phyloP scores from a whole-genome alignment of 1,284 basidiomycete genomes.

The Marasmius tenuissimus region DNA sequence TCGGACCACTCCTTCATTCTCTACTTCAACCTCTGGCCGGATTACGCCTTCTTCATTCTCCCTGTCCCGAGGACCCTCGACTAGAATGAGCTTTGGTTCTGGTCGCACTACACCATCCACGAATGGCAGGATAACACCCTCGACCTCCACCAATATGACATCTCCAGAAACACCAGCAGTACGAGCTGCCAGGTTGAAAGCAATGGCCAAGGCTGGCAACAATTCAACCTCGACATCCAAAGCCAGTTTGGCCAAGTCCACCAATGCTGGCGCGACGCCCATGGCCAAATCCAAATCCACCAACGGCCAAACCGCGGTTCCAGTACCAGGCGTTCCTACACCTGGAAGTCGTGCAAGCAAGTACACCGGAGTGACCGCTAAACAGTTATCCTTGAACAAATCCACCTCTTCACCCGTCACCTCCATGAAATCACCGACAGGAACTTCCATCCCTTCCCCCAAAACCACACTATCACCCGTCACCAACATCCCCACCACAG shows the following conservation, averaged over 20 bases:
- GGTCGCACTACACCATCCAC: slow-evolving; percentile 39
- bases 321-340: slow-evolving; percentile 33
- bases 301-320: slow-evolving; percentile 37
- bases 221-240: background rate
- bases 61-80: slow-evolving; percentile 38
- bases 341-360: slow-evolving; percentile 83
- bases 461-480: slow-evolving; percentile 34
- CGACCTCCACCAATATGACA: slow-evolving; percentile 28
- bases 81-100: slow-evolving; percentile 8
- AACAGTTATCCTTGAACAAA: slow-evolving; percentile 53
- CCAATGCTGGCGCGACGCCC: slow-evolving; percentile 27
- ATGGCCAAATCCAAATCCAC: slow-evolving; percentile 27
- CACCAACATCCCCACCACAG: background rate
- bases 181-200: slow-evolving; percentile 26
- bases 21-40: slow-evolving; percentile 31
- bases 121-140: slow-evolving; percentile 43
- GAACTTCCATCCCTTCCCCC: slow-evolving; percentile 21
- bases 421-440: slow-evolving; percentile 25
- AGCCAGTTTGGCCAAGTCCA: slow-evolving; percentile 1
- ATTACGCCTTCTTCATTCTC: slow-evolving; percentile 39
- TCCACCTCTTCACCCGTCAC: slow-evolving; percentile 29
- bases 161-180: slow-evolving; percentile 34
- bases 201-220: slow-evolving; percentile 25
- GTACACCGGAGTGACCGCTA: slow-evolving; percentile 80
- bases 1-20: slow-evolving; percentile 49